Base-by-base conservation (phyloP, 1,284 basidiomycete genomes). In the Somion occarium region DNA sequence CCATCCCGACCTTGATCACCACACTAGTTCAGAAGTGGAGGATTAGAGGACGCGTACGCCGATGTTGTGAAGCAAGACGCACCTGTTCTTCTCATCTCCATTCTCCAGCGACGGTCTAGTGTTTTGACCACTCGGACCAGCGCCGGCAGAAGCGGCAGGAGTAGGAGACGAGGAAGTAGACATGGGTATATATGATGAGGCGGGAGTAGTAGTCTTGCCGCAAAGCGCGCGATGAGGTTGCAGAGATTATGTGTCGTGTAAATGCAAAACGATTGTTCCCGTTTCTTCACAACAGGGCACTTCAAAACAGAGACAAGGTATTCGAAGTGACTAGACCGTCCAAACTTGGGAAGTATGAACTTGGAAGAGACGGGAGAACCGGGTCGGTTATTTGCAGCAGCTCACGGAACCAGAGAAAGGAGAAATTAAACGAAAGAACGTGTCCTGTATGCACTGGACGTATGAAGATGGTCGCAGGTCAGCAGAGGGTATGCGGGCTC, bases 1-100 rank as follows among this genome's bases (percentile, higher is more conserved):
- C 93, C 95, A 98, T 98, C 52, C 95, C 95, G 49, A 98, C 95
- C 71, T 99, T 97, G 70, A 97, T 88, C 52, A 96, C 91, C 62
- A 98, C 92, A 65, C 91, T 94, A 39, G 42, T 44, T 23, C 46
- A 38, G 50, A 38, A 46, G 41, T 30, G 50, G 44, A 41, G 26
- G 51, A 53, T 37, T 22, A 39, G 49, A 19, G 42, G 47, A 26
- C 20, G 34, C 12, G 37, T 42, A 37, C 42, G 24, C 25, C 15
- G 26, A 39, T 38, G 44, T 27, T 38, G 44, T 26, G 26, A 23
- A 49, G 26, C 38, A 49, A 48, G 30, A 54, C 66, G 45, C 49
- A 82, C 83, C 81, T 85, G 67, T 89, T 89, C 79, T 85, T 86
- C 66, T 88, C 87, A 61, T 88, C 84, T 57, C 76, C 81, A 64